phyloP scores from a whole-genome alignment of 2,329 filamentous ascomycete genomes.

The Drechslerella stenobrocha region DNA sequence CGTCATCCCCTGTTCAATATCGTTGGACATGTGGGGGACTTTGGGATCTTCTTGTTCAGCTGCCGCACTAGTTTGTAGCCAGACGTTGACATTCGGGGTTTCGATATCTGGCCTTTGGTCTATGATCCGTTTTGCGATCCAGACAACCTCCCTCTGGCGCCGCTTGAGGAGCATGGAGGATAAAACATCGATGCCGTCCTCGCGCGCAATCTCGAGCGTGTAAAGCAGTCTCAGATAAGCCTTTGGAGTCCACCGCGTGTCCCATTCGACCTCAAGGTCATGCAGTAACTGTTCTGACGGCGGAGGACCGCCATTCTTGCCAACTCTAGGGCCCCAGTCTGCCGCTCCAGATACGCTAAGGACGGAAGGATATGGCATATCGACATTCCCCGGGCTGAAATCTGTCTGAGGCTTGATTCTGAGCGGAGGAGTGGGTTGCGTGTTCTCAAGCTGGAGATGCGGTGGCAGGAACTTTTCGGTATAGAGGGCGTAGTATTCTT shows the following conservation, averaged over 20 bases:
- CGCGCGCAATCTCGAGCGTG: slow-evolving; percentile 43
- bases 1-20: slow-evolving; percentile 29
- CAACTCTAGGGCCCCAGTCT: background rate
- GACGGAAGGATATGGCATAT: slow-evolving; percentile 31
- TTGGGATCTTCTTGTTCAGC: slow-evolving; percentile 31
- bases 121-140: slow-evolving; percentile 33
- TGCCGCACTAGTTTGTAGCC: slow-evolving; percentile 29
- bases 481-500: slow-evolving; percentile 39
- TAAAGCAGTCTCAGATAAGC: slow-evolving; percentile 38
- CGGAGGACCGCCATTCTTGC: background rate
- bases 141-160: slow-evolving; percentile 33
- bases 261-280: slow-evolving; percentile 35
- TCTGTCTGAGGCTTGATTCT: background rate
- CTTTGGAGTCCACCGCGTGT: slow-evolving; percentile 21
- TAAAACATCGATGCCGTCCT: slow-evolving; percentile 39
- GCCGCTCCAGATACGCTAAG: slow-evolving; percentile 15
- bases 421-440: slow-evolving; percentile 28
- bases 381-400: slow-evolving; percentile 7
- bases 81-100: slow-evolving; percentile 26
- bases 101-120: slow-evolving; percentile 18
- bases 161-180: slow-evolving; percentile 31
- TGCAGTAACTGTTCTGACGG: slow-evolving; percentile 15
- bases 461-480: slow-evolving; percentile 40
- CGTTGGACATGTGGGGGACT: slow-evolving; percentile 24
- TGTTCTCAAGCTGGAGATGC: slow-evolving; percentile 31